Percentiles rank a stretch among this genome's conserved stretches.
Evolutionary conservation across 352 stramenopile species (phyloP).

Genomic region (Detonula confervacea): DNA sequence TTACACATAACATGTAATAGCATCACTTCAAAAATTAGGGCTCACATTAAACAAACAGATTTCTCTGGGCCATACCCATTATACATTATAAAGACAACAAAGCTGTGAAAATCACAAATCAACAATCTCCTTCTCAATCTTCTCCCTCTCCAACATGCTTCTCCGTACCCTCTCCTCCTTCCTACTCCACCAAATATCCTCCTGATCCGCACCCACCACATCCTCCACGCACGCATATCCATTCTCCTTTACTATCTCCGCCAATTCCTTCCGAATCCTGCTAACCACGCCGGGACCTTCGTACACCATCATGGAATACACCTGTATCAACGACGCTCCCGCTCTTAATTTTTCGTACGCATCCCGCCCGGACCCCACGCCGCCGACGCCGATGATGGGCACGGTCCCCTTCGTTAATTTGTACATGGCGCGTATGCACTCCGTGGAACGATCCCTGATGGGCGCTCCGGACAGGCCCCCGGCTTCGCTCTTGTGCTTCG

Average conservation of each 20-base stretch:
- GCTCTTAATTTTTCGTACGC: slow-evolving; percentile 98
- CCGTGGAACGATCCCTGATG: slow-evolving; percentile 92
- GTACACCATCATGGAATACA: slow-evolving; percentile 81
- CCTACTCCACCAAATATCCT: slow-evolving; percentile 74
- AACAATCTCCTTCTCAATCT: slow-evolving; percentile 23
- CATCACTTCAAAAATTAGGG: too few relatives aligned
- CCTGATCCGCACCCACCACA: slow-evolving; percentile 70
- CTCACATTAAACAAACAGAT: background rate
- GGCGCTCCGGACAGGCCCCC: slow-evolving; percentile 96
- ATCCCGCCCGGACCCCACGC: slow-evolving; percentile 86
- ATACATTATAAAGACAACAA: too few relatives aligned
- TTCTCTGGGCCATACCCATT: too few relatives aligned
- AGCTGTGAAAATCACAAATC: slow-evolving; percentile 18
- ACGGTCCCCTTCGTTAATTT: slow-evolving; percentile 91
- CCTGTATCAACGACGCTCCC: slow-evolving; percentile 88
- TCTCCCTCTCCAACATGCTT: slow-evolving; percentile 37
- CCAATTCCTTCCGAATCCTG: slow-evolving; percentile 70
- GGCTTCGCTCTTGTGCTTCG: slow-evolving; percentile 55
- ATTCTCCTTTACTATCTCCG: slow-evolving; percentile 65
- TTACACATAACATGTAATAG: too few relatives aligned
- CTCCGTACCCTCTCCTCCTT: slow-evolving; percentile 41
- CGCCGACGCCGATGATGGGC: slow-evolving; percentile 95
- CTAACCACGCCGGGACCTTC: slow-evolving; percentile 72
- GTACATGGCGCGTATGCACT: slow-evolving; percentile 95
- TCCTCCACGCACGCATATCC: slow-evolving; percentile 63